Conservation (phyloP, 306 rosid genomes). For the Fragaria vesca region DNA sequence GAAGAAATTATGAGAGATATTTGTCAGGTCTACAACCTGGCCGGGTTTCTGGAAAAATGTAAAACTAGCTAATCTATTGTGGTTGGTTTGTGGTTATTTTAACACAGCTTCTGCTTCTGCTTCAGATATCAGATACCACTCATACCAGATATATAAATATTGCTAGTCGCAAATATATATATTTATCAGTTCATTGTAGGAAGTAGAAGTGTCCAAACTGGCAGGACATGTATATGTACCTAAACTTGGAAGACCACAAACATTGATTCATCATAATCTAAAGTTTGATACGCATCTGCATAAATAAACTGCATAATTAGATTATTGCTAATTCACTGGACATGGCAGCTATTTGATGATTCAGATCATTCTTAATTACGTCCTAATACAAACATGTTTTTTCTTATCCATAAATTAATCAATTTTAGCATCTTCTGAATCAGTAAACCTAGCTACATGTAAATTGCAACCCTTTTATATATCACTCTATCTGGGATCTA, state of each 20-base stretch:
- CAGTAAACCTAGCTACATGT: background rate
- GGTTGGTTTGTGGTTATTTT: background rate
- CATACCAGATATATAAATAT: too few relatives aligned
- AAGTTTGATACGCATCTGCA: slow-evolving; percentile 47
- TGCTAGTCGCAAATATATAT: background rate
- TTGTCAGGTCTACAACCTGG: background rate
- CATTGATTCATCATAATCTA: slow-evolving; percentile 51
- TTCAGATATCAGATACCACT: slow-evolving; percentile 13
- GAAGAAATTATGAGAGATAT: background rate
- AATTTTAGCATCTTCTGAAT: background rate
- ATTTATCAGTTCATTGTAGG: background rate
- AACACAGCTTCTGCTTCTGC: background rate
- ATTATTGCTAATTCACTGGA: slow-evolving; percentile 5
- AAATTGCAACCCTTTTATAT: too few relatives aligned
- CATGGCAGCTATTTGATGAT: background rate
- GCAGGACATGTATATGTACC: background rate
- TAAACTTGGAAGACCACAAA: slow-evolving; percentile 34
- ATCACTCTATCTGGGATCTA: background rate
- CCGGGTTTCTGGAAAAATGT: slow-evolving; percentile 1
- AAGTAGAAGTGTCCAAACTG: slow-evolving; percentile 25
- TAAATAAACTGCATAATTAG: slow-evolving; percentile 4
- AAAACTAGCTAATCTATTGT: background rate
- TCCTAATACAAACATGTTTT: background rate
- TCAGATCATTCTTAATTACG: background rate
- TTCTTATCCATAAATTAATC: background rate